Percentiles rank a stretch among this genome's conserved stretches.
Evolutionary conservation across 106 monocot genomes (phyloP).

Genomic region (Allium fistulosum): DNA sequence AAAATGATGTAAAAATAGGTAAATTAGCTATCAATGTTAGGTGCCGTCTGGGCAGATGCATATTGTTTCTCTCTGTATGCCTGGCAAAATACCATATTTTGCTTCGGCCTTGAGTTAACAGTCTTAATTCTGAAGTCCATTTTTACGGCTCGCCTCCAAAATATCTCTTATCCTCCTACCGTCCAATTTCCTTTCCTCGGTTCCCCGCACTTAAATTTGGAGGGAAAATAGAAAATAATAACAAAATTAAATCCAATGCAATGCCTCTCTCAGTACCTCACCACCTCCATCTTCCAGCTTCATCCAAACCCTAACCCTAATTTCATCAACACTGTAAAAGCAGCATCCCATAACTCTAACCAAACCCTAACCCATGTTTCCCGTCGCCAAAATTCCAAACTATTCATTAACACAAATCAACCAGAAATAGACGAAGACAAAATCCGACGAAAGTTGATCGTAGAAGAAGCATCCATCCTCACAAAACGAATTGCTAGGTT

Average conservation of each 20-base stretch:
- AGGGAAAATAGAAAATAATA: no score
- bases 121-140: no score
- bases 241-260: constrained; percentile 2
- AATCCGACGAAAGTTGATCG: constrained; percentile 19
- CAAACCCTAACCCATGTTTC: constrained; percentile 1
- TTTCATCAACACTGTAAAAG: background rate
- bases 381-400: constrained; percentile 46
- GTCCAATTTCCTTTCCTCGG: no score
- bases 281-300: constrained; percentile 14
- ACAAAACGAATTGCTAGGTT: constrained; percentile 45
- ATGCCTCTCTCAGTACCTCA: constrained; percentile 1
- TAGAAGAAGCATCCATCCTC: constrained; percentile 48
- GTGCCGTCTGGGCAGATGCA: no score
- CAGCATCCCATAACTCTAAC: background rate
- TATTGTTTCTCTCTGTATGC: no score
- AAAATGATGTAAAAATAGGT: no score
- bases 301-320: background rate
- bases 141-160: no score
- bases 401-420: constrained; percentile 4
- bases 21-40: no score
- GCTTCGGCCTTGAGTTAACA: no score
- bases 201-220: no score
- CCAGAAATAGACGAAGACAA: constrained; percentile 26
- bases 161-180: no score
- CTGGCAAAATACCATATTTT: no score